phyloP scores from a whole-genome alignment of 768 basidiomycete species.

The Terana coerulea region DNA sequence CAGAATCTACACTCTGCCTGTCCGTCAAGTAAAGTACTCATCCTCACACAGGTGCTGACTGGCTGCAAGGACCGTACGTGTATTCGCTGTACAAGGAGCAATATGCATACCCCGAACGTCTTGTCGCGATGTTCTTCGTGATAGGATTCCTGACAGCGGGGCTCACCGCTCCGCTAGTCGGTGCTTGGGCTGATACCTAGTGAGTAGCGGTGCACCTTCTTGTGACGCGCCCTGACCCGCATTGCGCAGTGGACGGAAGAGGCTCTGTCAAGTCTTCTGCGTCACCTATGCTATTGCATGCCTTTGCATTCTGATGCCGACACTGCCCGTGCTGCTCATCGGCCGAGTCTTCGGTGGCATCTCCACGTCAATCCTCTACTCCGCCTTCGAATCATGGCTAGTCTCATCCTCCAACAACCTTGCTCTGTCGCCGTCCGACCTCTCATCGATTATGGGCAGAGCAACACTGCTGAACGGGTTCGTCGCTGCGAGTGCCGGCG shows the following conservation, averaged over 20 bases:
- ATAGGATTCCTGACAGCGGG: slow-evolving; percentile 73
- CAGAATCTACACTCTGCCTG: slow-evolving; percentile 18
- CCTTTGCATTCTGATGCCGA: slow-evolving; percentile 51
- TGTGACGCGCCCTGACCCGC: not conserved
- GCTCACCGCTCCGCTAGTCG: slow-evolving; percentile 63
- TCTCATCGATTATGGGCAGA: slow-evolving; percentile 68
- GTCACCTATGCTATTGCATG: slow-evolving; percentile 61
- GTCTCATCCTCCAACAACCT: slow-evolving; percentile 55
- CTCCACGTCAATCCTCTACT: slow-evolving; percentile 73
- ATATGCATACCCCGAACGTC: slow-evolving; percentile 56
- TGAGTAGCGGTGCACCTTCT: slow-evolving; percentile 26
- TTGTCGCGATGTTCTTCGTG: slow-evolving; percentile 72
- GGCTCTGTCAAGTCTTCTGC: slow-evolving; percentile 69
- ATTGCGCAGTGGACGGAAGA: slow-evolving; percentile 58
- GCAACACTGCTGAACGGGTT: slow-evolving; percentile 73
- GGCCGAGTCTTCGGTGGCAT: slow-evolving; percentile 68
- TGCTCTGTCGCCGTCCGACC: slow-evolving; percentile 49
- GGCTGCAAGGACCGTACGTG: slow-evolving; percentile 78
- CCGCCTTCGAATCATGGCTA: slow-evolving; percentile 76
- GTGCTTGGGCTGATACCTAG: slow-evolving; percentile 79
- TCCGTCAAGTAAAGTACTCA: not conserved
- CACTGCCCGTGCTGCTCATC: slow-evolving; percentile 53
- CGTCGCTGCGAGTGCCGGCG: slow-evolving; percentile 64
- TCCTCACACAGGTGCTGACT: slow-evolving; percentile 55
- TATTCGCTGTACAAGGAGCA: slow-evolving; percentile 73